Conservation (phyloP, 495 filamentous ascomycete species). For the Aspergillus carlsbadensis region DNA sequence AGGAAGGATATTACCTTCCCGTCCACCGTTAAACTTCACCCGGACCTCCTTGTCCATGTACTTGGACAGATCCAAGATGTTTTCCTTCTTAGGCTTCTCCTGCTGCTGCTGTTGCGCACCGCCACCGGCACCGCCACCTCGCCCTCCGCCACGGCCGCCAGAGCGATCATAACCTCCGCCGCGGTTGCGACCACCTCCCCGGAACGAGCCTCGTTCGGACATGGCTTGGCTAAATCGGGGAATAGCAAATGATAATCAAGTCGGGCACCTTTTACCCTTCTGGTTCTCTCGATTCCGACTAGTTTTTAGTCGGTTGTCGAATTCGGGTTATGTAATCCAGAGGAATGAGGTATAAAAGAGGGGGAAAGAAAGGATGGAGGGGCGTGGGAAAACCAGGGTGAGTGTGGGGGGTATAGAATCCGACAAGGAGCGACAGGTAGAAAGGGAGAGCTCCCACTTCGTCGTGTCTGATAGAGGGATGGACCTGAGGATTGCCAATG, state of each 20-base stretch:
- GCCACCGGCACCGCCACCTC: conserved; percentile 51
- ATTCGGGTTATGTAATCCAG: conserved; percentile 14
- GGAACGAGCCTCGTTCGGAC: conserved; percentile 69
- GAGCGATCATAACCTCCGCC: conserved; percentile 40
- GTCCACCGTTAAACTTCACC: conserved; percentile 94
- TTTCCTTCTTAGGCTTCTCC: conserved; percentile 93
- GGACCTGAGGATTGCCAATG: neutral
- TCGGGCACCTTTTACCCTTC: neutral
- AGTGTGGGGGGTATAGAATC: neutral
- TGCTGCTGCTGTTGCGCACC: conserved; percentile 49
- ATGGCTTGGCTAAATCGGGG: conserved; percentile 37
- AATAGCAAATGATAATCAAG: neutral
- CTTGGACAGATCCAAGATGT: conserved; percentile 90
- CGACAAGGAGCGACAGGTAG: neutral
- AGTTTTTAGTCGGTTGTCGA: neutral
- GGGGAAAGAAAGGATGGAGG: conserved; percentile 1
- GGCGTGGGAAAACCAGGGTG: conserved; percentile 1
- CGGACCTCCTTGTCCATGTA: conserved; percentile 94
- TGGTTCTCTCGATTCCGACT: neutral
- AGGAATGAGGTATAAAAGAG: conserved; percentile 3
- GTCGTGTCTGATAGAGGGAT: neutral
- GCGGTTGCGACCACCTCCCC: conserved; percentile 53
- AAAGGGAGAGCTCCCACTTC: conserved; percentile 9
- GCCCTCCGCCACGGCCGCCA: conserved; percentile 39
- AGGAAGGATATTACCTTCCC: conserved; percentile 64